Evolutionary conservation across 2,329 filamentous ascomycete species (phyloP).

Genomic region (Hypocrella siamensis): DNA sequence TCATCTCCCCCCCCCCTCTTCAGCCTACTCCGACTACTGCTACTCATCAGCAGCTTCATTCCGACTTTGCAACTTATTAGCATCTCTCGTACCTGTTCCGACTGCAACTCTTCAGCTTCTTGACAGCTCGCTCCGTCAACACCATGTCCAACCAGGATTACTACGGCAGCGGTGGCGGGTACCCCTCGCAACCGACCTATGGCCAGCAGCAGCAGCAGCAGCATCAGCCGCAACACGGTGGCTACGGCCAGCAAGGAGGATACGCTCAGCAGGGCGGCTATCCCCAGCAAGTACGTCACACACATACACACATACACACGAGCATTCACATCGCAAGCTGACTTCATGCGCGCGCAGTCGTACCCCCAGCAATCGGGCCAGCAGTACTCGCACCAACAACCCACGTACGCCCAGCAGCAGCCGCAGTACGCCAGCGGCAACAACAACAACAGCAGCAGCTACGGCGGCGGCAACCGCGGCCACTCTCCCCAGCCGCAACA

Average conservation of each 20-base stretch:
- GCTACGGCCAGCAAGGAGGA: constrained; percentile 5
- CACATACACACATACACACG: background rate
- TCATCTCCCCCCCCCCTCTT: too few relatives aligned
- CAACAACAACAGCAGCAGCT: constrained; percentile 1
- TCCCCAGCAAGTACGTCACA: constrained; percentile 1
- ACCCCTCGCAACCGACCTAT: constrained; percentile 10
- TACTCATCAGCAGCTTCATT: too few relatives aligned
- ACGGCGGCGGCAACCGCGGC: constrained; percentile 6
- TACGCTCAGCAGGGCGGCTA: constrained; percentile 6
- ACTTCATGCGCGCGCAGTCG: background rate
- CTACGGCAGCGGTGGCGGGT: constrained; percentile 13
- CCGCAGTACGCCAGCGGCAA: constrained; percentile 6
- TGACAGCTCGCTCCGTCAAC: background rate
- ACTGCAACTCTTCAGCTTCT: background rate
- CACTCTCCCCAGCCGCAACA: constrained; percentile 5
- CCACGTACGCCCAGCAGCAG: constrained; percentile 2
- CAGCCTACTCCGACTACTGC: too few relatives aligned
- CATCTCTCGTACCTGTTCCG: too few relatives aligned
- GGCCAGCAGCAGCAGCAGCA: constrained; percentile 9
- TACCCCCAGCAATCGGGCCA: constrained; percentile 2
- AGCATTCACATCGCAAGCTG: background rate
- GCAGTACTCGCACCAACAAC: constrained; percentile 1
- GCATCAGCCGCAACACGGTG: constrained; percentile 11
- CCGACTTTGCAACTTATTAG: too few relatives aligned
- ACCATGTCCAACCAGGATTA: constrained; percentile 25